These are phyloP conservation scores for Pholiota microspora DNA, from an alignment of 768 basidiomycete genomes.

Conservation along the genomic window DNA sequence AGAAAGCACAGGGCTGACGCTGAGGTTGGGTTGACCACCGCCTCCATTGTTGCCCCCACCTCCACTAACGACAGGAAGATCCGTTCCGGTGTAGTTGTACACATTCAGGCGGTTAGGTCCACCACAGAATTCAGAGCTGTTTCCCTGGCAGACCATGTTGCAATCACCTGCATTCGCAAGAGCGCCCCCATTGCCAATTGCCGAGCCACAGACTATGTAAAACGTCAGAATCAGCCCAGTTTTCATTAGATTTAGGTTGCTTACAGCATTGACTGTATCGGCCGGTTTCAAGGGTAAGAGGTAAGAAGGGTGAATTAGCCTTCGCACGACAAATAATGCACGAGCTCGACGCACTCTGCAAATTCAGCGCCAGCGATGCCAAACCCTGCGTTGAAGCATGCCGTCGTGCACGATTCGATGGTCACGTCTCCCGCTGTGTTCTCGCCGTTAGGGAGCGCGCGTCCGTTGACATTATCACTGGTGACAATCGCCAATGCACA, in stretches of 20 bases:
- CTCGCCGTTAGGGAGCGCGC: slow-evolving; percentile 36
- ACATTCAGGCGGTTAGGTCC: slow-evolving; percentile 65
- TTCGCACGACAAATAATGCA: too few relatives aligned
- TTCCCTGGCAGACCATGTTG: slow-evolving; percentile 64
- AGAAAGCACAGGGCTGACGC: slow-evolving; percentile 48
- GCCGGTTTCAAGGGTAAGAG: background rate
- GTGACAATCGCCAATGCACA: background rate
- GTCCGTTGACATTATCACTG: slow-evolving; percentile 45
- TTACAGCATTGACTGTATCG: slow-evolving; percentile 50
- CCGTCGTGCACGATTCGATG: slow-evolving; percentile 55
- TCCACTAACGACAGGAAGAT: slow-evolving; percentile 36
- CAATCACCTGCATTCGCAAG: slow-evolving; percentile 52
- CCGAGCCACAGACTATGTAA: slow-evolving; percentile 46
- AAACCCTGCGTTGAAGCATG: slow-evolving; percentile 56
- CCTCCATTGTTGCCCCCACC: slow-evolving; percentile 35
- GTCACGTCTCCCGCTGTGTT: slow-evolving; percentile 43
- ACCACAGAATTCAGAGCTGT: slow-evolving; percentile 66
- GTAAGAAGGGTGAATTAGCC: slow-evolving; percentile 4
- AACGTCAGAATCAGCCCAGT: slow-evolving; percentile 5
- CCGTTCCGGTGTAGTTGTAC: slow-evolving; percentile 68
- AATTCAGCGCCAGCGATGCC: slow-evolving; percentile 38
- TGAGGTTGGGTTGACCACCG: too few relatives aligned
- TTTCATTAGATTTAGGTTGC: slow-evolving; percentile 17
- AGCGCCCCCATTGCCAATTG: slow-evolving; percentile 45
- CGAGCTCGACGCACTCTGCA: slow-evolving; percentile 27